A percentile compares a stretch with the other conserved stretches of the same genome.
Evolutionary conservation across 345 rosid species (phyloP).

Genomic region (Salix caprea): DNA sequence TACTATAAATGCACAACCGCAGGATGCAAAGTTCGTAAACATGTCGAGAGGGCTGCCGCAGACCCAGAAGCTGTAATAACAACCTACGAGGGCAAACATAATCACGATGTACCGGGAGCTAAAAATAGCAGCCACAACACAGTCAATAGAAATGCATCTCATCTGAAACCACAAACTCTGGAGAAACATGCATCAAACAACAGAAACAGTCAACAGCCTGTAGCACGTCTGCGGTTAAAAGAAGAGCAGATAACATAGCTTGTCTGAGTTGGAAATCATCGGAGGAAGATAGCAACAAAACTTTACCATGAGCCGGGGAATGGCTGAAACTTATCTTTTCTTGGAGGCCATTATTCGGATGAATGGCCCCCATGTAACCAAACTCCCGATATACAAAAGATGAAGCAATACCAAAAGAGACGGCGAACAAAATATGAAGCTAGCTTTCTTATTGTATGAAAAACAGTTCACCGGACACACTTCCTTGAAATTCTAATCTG

Average conservation of each 20-base stretch:
- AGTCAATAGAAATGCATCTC: conserved; percentile 16
- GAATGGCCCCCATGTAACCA: not conserved
- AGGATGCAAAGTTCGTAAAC: conserved; percentile 90
- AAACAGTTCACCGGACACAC: not conserved
- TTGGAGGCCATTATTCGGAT: conserved; percentile 15
- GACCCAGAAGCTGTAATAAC: conserved; percentile 82
- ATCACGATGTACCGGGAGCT: conserved; percentile 70
- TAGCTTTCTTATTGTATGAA: conserved; percentile 1
- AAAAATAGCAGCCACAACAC: conserved; percentile 46
- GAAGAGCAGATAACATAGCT: conserved; percentile 54
- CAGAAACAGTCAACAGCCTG: conserved; percentile 38
- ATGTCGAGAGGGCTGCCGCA: conserved; percentile 81
- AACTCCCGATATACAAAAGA: not conserved
- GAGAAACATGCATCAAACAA: conserved; percentile 23
- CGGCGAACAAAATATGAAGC: not conserved
- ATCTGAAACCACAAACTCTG: conserved; percentile 15
- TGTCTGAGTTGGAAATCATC: not conserved
- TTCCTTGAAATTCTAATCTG: conserved; percentile 18
- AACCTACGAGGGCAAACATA: conserved; percentile 91
- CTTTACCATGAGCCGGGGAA: conserved; percentile 8
- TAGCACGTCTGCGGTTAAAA: conserved; percentile 52
- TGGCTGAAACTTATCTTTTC: conserved; percentile 4
- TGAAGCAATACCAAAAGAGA: not conserved
- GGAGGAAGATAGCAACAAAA: not conserved
- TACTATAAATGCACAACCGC: conserved; percentile 82